Evolutionary conservation across 148 eudicot species (phyloP), one percentile per base, ranked within the genome.

Genomic region (Talinum fruticosum): DNA sequence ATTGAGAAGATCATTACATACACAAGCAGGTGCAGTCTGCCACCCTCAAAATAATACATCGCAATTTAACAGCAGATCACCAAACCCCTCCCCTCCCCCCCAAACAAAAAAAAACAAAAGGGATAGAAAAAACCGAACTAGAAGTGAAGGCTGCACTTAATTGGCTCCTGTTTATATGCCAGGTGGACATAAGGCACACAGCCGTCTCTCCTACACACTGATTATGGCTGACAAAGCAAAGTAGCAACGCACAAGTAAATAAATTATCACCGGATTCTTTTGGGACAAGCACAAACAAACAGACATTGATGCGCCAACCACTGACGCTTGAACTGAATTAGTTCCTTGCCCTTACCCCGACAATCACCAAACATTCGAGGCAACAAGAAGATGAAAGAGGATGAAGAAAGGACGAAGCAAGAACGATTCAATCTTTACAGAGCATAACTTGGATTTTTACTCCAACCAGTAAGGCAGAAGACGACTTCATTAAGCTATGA

Each of bases 401-500:
- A 66, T 37, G 54, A 35, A 66, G 66, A 73, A 0, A 32, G 49
- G 10, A 18, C 5, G 38, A 29, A 41, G 18, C 44, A 8, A 57
- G 53, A 76, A 69, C 38, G 49, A 64, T 32, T 76, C 23, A 66
- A 54, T 26, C 67, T 37, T 66, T 76, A 57, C 21, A 36, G n/a
- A 32, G 54, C 35, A n/a, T 62, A 64, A 26, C 71, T 65, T 53
- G 47, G 66, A 15, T 4, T 51, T 51, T n/a, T 35, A 67, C 37
- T 36, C 59, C 76, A 59, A 67, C 26, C 26, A 38, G 24, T 62
- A 65, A 73, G 71, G 5, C 69, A 3, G 41, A 30, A 33, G 18
- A 28, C 49, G 18, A 28, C 49, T 47, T 41, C 70, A 36, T 86
- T 81, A 92, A 41, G 90, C 92, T 10, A 67, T 90, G 38, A 92